Percentiles rank a stretch among this genome's conserved stretches.
phyloP scores from a whole-genome alignment of 768 basidiomycete genomes.

The Hericium alpestre region DNA sequence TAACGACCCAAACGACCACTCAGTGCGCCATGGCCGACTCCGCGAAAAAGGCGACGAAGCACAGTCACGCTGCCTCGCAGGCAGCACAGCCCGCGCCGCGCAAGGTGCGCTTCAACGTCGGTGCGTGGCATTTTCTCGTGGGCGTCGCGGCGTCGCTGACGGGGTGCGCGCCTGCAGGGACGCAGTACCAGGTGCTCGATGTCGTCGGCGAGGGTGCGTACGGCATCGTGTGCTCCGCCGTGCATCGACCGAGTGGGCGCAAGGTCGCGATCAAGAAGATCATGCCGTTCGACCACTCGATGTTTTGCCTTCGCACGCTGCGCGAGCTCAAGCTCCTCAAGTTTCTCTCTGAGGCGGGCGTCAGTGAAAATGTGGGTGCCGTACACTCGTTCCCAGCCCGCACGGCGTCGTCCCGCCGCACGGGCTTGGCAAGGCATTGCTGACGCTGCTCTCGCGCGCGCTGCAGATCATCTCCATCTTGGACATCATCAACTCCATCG shows the following conservation, averaged over 20 bases:
- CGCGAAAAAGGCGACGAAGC: constrained; percentile 26
- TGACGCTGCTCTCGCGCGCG: not conserved
- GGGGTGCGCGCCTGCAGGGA: constrained; percentile 15
- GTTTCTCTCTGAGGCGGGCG: constrained; percentile 78
- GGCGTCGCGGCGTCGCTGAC: not conserved
- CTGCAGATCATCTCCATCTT: constrained; percentile 81
- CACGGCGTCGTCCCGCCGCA: not conserved
- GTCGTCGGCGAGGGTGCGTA: constrained; percentile 93
- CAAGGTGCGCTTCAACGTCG: constrained; percentile 85
- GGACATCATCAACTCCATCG: constrained; percentile 74
- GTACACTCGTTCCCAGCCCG: not conserved
- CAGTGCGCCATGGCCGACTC: constrained; percentile 11
- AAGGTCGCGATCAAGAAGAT: constrained; percentile 96
- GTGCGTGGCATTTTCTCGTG: constrained; percentile 23
- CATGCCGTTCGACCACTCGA: constrained; percentile 87
- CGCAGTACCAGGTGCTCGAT: constrained; percentile 61
- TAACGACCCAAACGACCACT: not conserved
- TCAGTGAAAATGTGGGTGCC: constrained; percentile 68
- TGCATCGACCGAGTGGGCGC: constrained; percentile 65
- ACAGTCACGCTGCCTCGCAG: constrained; percentile 34
- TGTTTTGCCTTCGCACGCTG: constrained; percentile 70
- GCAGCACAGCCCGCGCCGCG: constrained; percentile 45
- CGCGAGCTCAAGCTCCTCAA: constrained; percentile 58
- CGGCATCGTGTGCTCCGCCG: constrained; percentile 82
- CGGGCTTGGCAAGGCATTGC: not conserved